phyloP scores from a whole-genome alignment of 1,284 basidiomycete species.

The Acaromyces ingoldii region DNA sequence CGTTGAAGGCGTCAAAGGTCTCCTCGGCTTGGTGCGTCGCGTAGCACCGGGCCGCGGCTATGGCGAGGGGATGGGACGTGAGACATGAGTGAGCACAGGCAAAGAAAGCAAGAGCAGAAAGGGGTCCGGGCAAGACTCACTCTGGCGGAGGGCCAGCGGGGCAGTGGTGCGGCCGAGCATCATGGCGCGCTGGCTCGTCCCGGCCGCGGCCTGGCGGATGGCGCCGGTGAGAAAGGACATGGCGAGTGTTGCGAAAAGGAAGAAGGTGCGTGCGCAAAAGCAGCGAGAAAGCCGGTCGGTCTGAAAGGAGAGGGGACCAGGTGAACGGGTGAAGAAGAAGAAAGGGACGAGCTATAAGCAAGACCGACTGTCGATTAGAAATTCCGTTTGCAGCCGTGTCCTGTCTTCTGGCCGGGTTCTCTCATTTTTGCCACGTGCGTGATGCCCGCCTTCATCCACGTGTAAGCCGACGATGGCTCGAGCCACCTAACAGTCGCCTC shows the following conservation, averaged over 20 bases:
- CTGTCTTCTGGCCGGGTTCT: too few species aligned
- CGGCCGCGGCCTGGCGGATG: constrained; percentile 39
- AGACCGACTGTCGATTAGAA: too few species aligned
- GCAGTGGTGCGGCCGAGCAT: constrained; percentile 16
- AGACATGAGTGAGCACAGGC: neutral
- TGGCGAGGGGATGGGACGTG: neutral
- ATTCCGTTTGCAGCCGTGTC: too few species aligned
- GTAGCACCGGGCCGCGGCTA: constrained; percentile 31
- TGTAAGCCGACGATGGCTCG: too few species aligned
- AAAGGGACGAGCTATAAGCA: too few species aligned
- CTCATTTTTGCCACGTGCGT: too few species aligned
- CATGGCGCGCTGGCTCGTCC: constrained; percentile 30
- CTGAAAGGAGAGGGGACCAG: too few species aligned
- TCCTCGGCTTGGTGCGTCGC: constrained; percentile 62
- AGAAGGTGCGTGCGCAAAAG: neutral
- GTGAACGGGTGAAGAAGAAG: too few species aligned
- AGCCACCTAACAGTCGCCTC: neutral
- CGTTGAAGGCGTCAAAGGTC: constrained; percentile 87
- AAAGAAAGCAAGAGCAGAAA: neutral
- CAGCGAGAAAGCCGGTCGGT: too few species aligned
- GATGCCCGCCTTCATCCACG: too few species aligned
- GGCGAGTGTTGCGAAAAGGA: neutral
- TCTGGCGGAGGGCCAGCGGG: neutral
- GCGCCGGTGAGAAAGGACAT: constrained; percentile 45
- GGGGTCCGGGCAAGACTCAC: neutral